Conservation (phyloP, 306 rosid species). For the Prunus persica region Prunus_persica_NCBIv2 NC_034011.1:2702001-2702500, state of each 20-base stretch:
- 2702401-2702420: conserved; percentile 39
- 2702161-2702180: conserved; percentile 5
- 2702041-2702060: conserved; percentile 22
- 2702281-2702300: conserved; percentile 88
- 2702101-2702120: conserved; percentile 70
- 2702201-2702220: conserved; percentile 6
- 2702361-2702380: conserved; percentile 11
- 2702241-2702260: conserved; percentile 34
- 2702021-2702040: conserved; percentile 6
- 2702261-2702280: conserved; percentile 85
- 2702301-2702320: conserved; percentile 75
- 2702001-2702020: background rate
- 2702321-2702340: conserved; percentile 57
- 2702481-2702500: conserved; percentile 48
- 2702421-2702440: conserved; percentile 35
- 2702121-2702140: conserved; percentile 43
- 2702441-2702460: conserved; percentile 35
- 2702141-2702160: conserved; percentile 60
- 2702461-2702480: conserved; percentile 38
- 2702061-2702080: conserved; percentile 85
- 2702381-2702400: background rate
- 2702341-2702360: conserved; percentile 17
- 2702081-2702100: conserved; percentile 86
- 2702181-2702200: conserved; percentile 18
- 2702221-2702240: background rate